phyloP scores from a whole-genome alignment of 495 filamentous ascomycete species.

The Parathielavia hyrcaniae region DNA sequence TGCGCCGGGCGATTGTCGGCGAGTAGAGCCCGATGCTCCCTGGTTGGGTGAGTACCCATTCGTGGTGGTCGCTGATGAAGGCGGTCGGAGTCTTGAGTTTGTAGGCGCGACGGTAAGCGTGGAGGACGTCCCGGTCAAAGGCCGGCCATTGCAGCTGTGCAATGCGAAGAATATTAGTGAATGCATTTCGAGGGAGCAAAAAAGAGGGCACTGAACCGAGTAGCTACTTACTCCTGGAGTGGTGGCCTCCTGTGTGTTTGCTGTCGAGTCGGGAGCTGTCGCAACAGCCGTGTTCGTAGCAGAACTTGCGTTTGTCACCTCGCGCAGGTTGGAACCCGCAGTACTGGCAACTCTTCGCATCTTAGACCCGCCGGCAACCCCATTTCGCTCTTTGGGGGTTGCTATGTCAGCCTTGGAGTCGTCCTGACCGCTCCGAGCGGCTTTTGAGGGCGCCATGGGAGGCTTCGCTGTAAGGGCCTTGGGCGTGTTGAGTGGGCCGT shows the following conservation, averaged over 20 bases:
- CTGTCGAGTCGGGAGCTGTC: constrained; percentile 18
- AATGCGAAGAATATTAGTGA: constrained; percentile 22
- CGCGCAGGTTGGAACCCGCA: constrained; percentile 40
- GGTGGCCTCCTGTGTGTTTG: constrained; percentile 22
- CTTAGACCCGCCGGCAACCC: constrained; percentile 33
- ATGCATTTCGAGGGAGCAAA: background rate
- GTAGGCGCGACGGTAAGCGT: constrained; percentile 75
- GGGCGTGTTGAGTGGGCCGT: background rate
- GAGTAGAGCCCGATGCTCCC: constrained; percentile 63
- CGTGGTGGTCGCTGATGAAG: constrained; percentile 65
- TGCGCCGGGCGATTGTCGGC: constrained; percentile 63
- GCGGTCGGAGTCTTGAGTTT: constrained; percentile 63
- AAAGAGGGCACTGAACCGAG: background rate
- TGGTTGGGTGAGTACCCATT: constrained; percentile 60
- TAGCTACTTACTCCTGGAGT: constrained; percentile 29
- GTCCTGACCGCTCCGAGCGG: constrained; percentile 36
- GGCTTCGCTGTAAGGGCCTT: background rate
- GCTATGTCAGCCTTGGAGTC: constrained; percentile 44
- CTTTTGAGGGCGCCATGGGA: constrained; percentile 36
- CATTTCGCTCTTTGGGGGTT: constrained; percentile 42
- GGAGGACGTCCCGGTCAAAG: constrained; percentile 64
- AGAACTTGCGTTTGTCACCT: constrained; percentile 31
- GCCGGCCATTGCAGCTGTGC: constrained; percentile 68
- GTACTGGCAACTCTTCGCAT: constrained; percentile 43
- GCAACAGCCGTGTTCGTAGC: constrained; percentile 26